phyloP scores from a whole-genome alignment of 176 grass and related monocot species.

The Typha latifolia region DNA sequence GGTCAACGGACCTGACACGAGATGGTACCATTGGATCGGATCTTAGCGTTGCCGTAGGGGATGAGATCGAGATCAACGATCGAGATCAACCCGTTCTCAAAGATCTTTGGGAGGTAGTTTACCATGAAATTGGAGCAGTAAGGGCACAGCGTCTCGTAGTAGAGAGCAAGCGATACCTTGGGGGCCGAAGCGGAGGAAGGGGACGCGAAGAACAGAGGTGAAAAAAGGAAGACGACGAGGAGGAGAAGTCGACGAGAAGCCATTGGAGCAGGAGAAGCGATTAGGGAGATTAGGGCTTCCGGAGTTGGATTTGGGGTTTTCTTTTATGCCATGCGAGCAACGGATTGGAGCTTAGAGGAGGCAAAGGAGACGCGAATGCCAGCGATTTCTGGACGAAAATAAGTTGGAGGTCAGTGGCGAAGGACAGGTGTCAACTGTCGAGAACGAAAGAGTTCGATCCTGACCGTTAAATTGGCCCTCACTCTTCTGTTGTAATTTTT shows the following conservation, averaged over 20 bases:
- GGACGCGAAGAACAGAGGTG: not conserved
- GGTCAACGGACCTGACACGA: slow-evolving; percentile 44
- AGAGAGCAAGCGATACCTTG: slow-evolving; percentile 64
- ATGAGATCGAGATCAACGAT: slow-evolving; percentile 56
- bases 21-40: slow-evolving; percentile 50
- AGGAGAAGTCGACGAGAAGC: not conserved
- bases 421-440: too few relatives aligned
- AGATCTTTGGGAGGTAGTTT: slow-evolving; percentile 57
- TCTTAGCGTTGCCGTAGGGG: slow-evolving; percentile 71
- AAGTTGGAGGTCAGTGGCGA: too few relatives aligned
- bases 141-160: slow-evolving; percentile 80
- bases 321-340: too few relatives aligned
- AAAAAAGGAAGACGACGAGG: not conserved
- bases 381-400: too few relatives aligned
- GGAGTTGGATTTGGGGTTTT: not conserved
- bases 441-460: too few relatives aligned
- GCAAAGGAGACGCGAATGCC: too few relatives aligned
- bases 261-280: not conserved
- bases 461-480: too few relatives aligned
- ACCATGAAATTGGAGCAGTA: slow-evolving; percentile 67
- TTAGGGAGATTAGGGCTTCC: not conserved
- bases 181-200: not conserved
- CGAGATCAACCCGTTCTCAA: slow-evolving; percentile 48
- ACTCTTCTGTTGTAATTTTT: too few relatives aligned
- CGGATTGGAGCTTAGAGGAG: too few relatives aligned